These are phyloP conservation scores for Colletotrichum trifolii DNA, from an alignment of 2,329 filamentous ascomycete genomes.

Conservation along the genomic window DNA sequence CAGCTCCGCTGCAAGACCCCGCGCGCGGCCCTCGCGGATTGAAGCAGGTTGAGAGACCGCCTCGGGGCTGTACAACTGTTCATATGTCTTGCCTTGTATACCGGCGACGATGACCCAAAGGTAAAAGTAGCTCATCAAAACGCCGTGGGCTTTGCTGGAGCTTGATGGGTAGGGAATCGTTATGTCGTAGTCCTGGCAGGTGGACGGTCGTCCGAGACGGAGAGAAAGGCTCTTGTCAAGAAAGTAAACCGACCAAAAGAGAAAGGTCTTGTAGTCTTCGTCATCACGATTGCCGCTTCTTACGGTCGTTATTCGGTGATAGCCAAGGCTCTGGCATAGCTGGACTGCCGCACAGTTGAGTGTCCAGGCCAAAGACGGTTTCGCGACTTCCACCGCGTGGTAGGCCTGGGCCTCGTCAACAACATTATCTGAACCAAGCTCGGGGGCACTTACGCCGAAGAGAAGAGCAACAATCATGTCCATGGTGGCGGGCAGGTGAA, in stretches of 20 bases:
- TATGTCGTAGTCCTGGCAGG: slow-evolving; percentile 69
- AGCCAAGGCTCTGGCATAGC: slow-evolving; percentile 46
- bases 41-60: slow-evolving; percentile 49
- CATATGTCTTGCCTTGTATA: slow-evolving; percentile 67
- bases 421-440: background rate
- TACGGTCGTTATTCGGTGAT: slow-evolving; percentile 44
- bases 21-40: slow-evolving; percentile 48
- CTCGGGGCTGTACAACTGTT: slow-evolving; percentile 61
- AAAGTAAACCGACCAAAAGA: slow-evolving; percentile 70
- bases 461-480: slow-evolving; percentile 41
- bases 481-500: slow-evolving; percentile 45
- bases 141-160: slow-evolving; percentile 46
- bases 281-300: slow-evolving; percentile 42
- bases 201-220: slow-evolving; percentile 62
- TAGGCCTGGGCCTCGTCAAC: slow-evolving; percentile 39
- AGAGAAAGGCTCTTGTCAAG: slow-evolving; percentile 67
- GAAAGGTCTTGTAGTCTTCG: slow-evolving; percentile 47
- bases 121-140: slow-evolving; percentile 49
- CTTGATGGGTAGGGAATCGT: slow-evolving; percentile 49
- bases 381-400: slow-evolving; percentile 47
- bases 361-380: slow-evolving; percentile 46
- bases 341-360: slow-evolving; percentile 46
- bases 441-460: slow-evolving; percentile 37
- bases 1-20: slow-evolving; percentile 45
- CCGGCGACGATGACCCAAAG: slow-evolving; percentile 63